Evolutionary conservation across 257 asterid species (phyloP).

Genomic region (Gentiana macrophylla): DNA sequence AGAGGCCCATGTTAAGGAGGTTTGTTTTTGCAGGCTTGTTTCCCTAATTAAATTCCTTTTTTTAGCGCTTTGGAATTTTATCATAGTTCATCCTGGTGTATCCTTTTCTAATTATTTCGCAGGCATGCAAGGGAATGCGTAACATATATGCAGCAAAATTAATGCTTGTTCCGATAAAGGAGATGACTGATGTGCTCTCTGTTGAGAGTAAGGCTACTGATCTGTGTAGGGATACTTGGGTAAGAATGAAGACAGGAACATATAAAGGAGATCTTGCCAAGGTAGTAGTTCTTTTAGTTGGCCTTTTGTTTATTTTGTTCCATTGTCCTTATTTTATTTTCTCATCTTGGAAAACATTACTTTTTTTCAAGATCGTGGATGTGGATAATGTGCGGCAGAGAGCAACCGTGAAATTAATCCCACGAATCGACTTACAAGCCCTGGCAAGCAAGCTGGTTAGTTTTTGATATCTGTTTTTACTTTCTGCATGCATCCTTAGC

Average conservation of each 20-base stretch:
- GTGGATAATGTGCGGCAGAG: slow-evolving; percentile 89
- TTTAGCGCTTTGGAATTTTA: neutral
- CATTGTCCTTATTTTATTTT: slow-evolving; percentile 1
- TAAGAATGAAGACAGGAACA: slow-evolving; percentile 84
- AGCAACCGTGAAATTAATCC: slow-evolving; percentile 80
- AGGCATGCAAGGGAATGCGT: slow-evolving; percentile 95
- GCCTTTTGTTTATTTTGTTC: neutral
- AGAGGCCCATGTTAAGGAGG: slow-evolving; percentile 98
- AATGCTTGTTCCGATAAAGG: slow-evolving; percentile 93
- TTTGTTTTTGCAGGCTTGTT: slow-evolving; percentile 11
- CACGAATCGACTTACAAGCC: slow-evolving; percentile 88
- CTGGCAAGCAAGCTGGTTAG: slow-evolving; percentile 77
- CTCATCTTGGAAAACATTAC: slow-evolving; percentile 6
- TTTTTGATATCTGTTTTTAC: slow-evolving; percentile 2
- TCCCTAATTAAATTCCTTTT: neutral
- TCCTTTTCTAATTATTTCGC: slow-evolving; percentile 12
- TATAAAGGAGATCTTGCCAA: slow-evolving; percentile 95
- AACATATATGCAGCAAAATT: slow-evolving; percentile 56
- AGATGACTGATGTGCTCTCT: slow-evolving; percentile 97
- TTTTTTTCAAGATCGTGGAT: slow-evolving; percentile 61
- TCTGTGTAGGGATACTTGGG: slow-evolving; percentile 87
- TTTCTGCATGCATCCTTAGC: too few species aligned
- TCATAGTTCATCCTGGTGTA: neutral
- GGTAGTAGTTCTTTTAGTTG: slow-evolving; percentile 22
- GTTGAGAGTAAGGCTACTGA: slow-evolving; percentile 94